Base-by-base conservation (phyloP, 495 filamentous ascomycete genomes). In the Apodospora peruviana region DNA sequence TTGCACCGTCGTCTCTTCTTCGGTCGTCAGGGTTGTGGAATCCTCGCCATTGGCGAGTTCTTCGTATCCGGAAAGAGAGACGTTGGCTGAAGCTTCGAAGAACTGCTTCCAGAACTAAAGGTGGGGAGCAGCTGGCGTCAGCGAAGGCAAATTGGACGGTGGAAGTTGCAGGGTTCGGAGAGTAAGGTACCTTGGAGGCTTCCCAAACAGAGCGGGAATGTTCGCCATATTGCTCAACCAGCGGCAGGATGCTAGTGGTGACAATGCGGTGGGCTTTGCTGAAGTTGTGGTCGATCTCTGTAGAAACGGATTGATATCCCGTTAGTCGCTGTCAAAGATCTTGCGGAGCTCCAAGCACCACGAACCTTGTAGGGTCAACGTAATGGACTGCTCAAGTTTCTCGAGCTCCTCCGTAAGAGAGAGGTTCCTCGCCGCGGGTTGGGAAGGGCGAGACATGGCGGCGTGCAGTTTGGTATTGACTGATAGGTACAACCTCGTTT, bases 61-160 rank as follows among this genome's bases (percentile, higher is more conserved):
- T 66, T 95, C 91, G 65, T 97, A 96, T 42, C 90, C 90, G 10
- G 90, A 94, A n/a, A 98, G 80, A 2, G 90, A 93, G 20, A 97
- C 91, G 58, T 98, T 98, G 64, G 93, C 93, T 38, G 87, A 93
- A 46, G 91, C 88, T 71, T 98, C 93, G 70, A 98, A 98, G 79
- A 98, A 97, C 73, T 95, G 88, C 69, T 96, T 97, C 93, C 93
- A 98, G 70, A 96, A 97, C 88, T 94, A 57, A n/a, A 23, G 5
- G 5, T 17, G 8, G 34, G 10, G 24, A 39, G n/a, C 22, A 38
- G 5, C 5, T 2, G 21, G 1, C 23, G 39, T 41, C 19, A 41
- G 18, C 19, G 21, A 11, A 10, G 3, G n/a, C 19, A 23, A n/a
- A 41, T 25, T 29, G 8, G 18, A 3, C 18, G 10, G 4, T 10